Base-by-base conservation (phyloP, 2,329 filamentous ascomycete genomes). In the Aphanoascus verrucosus region DNA sequence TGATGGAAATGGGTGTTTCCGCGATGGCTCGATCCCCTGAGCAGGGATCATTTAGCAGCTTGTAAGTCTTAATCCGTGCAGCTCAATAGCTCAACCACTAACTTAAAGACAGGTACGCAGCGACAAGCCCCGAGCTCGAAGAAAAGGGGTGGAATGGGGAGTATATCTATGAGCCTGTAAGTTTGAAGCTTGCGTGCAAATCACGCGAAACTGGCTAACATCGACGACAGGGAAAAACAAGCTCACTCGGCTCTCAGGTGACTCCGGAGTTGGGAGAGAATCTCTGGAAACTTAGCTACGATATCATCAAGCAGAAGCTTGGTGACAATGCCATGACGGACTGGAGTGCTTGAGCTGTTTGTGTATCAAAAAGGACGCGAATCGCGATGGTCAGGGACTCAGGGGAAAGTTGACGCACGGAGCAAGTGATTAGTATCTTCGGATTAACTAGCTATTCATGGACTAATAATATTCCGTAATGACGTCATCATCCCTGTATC, bases 41-140 rank as follows among this genome's bases (percentile, higher is more conserved):
- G 55, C 71, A 75, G 42, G 73, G 72, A 0, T 66, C 72, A 0
- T 75, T 69, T 60, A 73, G 70, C 55, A 69, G 71, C 0, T 58
- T 75, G 40, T 74, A 67, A 64, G 70, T 52, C n/a, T 1, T 19
- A 14, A 11, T 19, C 41, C 23, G 20, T 19, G 9, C 20, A 19
- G 5, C 8, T 42, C 38, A 42, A 28, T 5, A 15, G 4, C 2
- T 28, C 31, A 46, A 34, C 5, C n/a, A 19, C 43, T 46, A 15
- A n/a, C n/a, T n/a, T n/a, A 46, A 31, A 14, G 14, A 23, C n/a
- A 59, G 57, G 14, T 64, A 60, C 53, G 64, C 72, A 0, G 60
- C 72, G 38, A 74, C 71, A 2, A 65, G 66, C 4, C 63, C 69
- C 0, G 68, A 71, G 41, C 62, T 74, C 1, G 69, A 73, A 35